Evolutionary conservation across 2,329 filamentous ascomycete species (phyloP).

Genomic region (Arachnopeziza araneosa): DNA sequence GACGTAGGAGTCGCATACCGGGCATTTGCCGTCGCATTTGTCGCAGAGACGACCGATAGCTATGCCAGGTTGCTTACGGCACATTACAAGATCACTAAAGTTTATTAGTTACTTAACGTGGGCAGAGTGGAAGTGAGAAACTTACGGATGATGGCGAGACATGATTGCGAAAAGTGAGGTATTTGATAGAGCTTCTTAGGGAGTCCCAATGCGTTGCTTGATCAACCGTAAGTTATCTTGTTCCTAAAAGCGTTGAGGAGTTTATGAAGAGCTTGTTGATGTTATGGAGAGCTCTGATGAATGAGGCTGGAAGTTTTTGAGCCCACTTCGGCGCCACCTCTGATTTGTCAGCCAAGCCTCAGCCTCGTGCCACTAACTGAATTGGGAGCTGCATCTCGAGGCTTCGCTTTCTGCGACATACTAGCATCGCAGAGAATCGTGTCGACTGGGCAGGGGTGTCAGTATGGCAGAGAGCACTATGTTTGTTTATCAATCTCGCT

Average conservation of each 20-base stretch:
- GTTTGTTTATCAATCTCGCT: slow-evolving; percentile 6
- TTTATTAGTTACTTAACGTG: slow-evolving; percentile 10
- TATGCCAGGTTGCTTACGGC: slow-evolving; percentile 96
- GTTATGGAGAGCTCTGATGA: no score
- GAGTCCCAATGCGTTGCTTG: not conserved
- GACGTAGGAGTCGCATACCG: slow-evolving; percentile 98
- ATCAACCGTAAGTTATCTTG: not conserved
- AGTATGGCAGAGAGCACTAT: slow-evolving; percentile 24
- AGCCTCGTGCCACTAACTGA: not conserved
- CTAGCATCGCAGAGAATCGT: not conserved
- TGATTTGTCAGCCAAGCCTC: not conserved
- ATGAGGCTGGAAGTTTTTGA: not conserved
- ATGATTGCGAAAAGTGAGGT: slow-evolving; percentile 13
- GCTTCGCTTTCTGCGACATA: not conserved
- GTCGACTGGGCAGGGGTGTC: slow-evolving; percentile 13
- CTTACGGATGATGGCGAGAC: slow-evolving; percentile 60
- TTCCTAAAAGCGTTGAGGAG: not conserved
- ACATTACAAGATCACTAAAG: slow-evolving; percentile 91
- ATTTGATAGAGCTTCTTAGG: slow-evolving; percentile 1
- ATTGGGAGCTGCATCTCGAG: not conserved
- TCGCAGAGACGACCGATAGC: slow-evolving; percentile 98
- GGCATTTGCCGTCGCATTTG: slow-evolving; percentile 99
- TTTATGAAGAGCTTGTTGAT: not conserved
- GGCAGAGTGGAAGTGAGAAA: slow-evolving; percentile 25
- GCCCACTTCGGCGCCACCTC: not conserved